Evolutionary conservation across 2,329 filamentous ascomycete species (phyloP), one percentile per base, ranked within the genome.

Genomic region (Rhexocercosporidium sp.): DNA sequence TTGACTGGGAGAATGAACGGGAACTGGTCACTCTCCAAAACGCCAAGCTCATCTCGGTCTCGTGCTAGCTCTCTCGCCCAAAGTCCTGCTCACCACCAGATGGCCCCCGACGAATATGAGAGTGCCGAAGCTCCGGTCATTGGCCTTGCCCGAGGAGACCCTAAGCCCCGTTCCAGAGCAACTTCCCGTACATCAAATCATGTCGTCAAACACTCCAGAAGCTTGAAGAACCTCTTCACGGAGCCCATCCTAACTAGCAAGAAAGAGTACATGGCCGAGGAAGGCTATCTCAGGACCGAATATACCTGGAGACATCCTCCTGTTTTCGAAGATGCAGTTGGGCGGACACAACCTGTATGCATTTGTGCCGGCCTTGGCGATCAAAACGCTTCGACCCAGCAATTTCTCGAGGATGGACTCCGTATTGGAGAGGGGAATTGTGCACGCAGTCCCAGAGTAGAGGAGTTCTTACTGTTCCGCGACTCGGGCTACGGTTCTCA

Each of bases 291-390:
- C 0, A 69, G 65, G 20, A 76, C 70, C 1, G 75, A 77, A 62
- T 74, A 71, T 29, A 68, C 74, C 20, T 76, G 75, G 75, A 66
- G 67, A n/a, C 73, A 77, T 60, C 70, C 72, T 18, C 73, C 75
- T 3, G 66, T 69, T 4, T 69, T 74, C 14, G 70, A 74, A 27
- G 71, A 69, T 25, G 65, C 56, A 1, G 64, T 66, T 1, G 66
- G 68, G 1, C 62, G 66, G 8, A 67, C 69, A 12, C 65, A 68
- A 4, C 71, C 74, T 20, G 66, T 73, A 16, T 59, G 66, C 27
- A 65, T 74, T 20, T 54, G 64, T 29, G 63, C 66, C 3, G 66
- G 66, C 7, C 34, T 69, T 7, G 67, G 64, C 8, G 70, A 71
- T 61, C 5, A 61, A 0, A 65, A 59, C 39, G 49, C 62, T 27